Base-by-base conservation (phyloP, 2,329 filamentous ascomycete species). In the Dothistroma pini region DNA sequence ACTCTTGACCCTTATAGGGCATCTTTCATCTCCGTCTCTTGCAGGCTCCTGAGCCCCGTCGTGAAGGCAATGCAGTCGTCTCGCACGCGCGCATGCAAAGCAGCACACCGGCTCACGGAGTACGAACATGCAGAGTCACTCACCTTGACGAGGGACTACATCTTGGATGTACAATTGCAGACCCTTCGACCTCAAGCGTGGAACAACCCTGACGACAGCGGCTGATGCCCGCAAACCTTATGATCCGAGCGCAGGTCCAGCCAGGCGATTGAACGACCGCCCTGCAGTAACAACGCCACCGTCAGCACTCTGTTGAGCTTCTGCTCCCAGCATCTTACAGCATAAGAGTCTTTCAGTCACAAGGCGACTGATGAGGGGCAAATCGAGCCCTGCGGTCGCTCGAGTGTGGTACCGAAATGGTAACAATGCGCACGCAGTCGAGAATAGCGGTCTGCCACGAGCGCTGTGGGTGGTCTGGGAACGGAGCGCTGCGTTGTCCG, bases 371-470 rank as follows among this genome's bases (percentile, higher is more conserved):
- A 35, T 10, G 11, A 35, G n/a, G 31, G 10, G 29, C 51, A 35
- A 35, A 53, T 32, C 51, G 25, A 32, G n/a, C 31, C 14, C 22
- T 34, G 10, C 31, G 21, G 47, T 52, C 49, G 6, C 25, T 25
- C 22, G 25, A 32, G 12, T 8, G 25, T 32, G 11, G 31, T 32
- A 53, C 31, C 25, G 11, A 32, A 53, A 6, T 8, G 25, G 25
- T 6, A 32, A 21, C 31, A 53, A 35, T 32, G 31, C 51, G 14
- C 48, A 51, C 19, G 48, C 21, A 32, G 51, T 32, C 51, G 11
- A 53, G 31, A 53, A 53, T 29, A 35, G 51, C 51, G 51, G 51
- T 53, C 51, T 53, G 51, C 51, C 51, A 35, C 51, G 51, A 35
- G 51, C 29, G 51, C 3, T 9, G 51, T 21, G 8, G n/a, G 31